Base-by-base conservation (phyloP, 306 rosid species). In the Medicago lupulina region DNA sequence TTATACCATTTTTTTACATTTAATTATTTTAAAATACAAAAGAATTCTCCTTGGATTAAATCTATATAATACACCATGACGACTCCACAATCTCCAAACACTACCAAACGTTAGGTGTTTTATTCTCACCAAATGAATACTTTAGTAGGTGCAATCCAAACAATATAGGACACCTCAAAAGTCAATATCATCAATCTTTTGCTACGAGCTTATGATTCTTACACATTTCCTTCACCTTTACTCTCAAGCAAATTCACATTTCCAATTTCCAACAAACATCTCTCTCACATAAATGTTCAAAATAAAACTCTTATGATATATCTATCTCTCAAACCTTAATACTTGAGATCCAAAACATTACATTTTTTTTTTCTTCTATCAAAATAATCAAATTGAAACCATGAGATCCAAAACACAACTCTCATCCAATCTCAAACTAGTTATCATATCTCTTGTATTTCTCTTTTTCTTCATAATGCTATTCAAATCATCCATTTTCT, bases 361-460 rank as follows among this genome's bases (percentile, higher is more conserved):
- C 5, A 13, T 60, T 55, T 18, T 18, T 31, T 59, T 28, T 60
- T 21, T 60, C 41, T 60, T 60, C 43, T 60, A 14, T 60, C 40
- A n/a, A 28, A 34, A 55, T 46, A 46, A 11, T 14, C n/a, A 49
- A 25, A 34, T 34, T 34, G 5, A 18, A 39, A 74, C 59, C 74
- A 83, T 82, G 82, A 85, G 86, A 63, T 71, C 86, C 76, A 76
- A 79, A 72, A 61, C 82, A 25, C 84, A 79, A 68, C 62, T 82
- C 80, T 43, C 78, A 12, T 58, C 77, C 74, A 84, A 63, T 81
- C 82, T 89, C 46, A 95, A 92, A 75, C 74, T 95, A 58, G 59
- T 86, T 39, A 67, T 92, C 12, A 41, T 85, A 39, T 64, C 79
- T 43, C 75, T 86, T 47, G 64, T 77, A 18, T 70, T 81, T 40